Percentiles rank a stretch among this genome's conserved stretches.
Conservation (phyloP, 768 basidiomycete species). For the Macrolepiota dolichaula region DNA sequence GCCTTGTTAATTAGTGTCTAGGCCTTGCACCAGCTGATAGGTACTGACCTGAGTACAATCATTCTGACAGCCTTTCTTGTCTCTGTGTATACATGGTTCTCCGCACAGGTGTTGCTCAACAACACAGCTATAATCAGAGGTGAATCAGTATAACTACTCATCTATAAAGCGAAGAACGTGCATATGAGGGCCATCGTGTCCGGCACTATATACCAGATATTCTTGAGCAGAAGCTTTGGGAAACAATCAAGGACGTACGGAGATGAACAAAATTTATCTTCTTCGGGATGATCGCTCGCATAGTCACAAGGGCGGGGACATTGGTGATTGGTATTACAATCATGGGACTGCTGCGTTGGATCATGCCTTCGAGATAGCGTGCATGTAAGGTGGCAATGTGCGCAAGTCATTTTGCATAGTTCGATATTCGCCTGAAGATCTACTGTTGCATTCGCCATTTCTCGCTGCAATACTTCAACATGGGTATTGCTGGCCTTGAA, state of each 20-base stretch:
- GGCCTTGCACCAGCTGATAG: not conserved
- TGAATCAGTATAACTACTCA: not conserved
- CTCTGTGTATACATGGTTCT: slow-evolving; percentile 40
- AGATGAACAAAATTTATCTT: slow-evolving; percentile 37
- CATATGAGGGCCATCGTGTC: slow-evolving; percentile 56
- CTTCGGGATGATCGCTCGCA: slow-evolving; percentile 29
- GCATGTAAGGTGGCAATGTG: slow-evolving; percentile 46
- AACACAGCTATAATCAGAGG: slow-evolving; percentile 43
- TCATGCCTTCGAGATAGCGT: slow-evolving; percentile 44
- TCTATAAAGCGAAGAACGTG: slow-evolving; percentile 18
- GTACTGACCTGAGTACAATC: slow-evolving; percentile 47
- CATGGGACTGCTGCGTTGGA: slow-evolving; percentile 30
- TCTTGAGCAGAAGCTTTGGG: not conserved
- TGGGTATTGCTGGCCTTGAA: slow-evolving; percentile 43
- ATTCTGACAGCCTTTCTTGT: slow-evolving; percentile 47
- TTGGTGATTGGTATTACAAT: slow-evolving; percentile 47
- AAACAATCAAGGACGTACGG: slow-evolving; percentile 25
- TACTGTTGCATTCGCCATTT: slow-evolving; percentile 38
- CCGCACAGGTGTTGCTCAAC: slow-evolving; percentile 53
- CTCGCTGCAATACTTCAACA: slow-evolving; percentile 41
- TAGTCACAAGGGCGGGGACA: slow-evolving; percentile 45
- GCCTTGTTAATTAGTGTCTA: not conserved
- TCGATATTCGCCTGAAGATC: slow-evolving; percentile 43
- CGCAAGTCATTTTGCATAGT: slow-evolving; percentile 48
- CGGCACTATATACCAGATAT: slow-evolving; percentile 37